Conservation (phyloP, 345 rosid genomes). For the Gossypium thurberi region DNA sequence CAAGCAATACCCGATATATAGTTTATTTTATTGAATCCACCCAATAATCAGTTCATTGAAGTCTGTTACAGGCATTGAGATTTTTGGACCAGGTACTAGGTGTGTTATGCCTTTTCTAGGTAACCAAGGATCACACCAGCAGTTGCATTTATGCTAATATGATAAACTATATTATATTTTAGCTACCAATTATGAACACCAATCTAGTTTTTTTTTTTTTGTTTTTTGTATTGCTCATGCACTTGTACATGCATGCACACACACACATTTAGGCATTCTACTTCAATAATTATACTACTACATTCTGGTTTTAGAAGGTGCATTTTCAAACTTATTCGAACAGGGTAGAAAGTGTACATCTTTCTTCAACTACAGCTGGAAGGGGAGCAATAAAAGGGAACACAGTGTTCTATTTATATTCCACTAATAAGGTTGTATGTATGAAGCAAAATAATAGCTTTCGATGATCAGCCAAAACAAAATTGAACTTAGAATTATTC, state of each 20-base stretch:
- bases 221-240: neutral
- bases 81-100: neutral
- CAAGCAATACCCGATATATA: neutral
- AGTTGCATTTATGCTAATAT: neutral
- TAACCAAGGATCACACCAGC: neutral
- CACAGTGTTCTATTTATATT: neutral
- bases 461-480: neutral
- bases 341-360: neutral
- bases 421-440: neutral
- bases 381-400: neutral
- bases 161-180: neutral
- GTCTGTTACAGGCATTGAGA: neutral
- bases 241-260: neutral
- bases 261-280: neutral
- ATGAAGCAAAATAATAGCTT: neutral
- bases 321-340: neutral
- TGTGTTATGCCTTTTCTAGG: neutral
- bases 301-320: neutral
- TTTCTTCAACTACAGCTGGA: neutral
- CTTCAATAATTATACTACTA: neutral
- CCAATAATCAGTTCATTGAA: neutral
- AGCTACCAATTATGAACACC: neutral
- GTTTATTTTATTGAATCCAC: neutral
- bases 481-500: conserved; percentile 3
- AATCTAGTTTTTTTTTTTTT: neutral